Evolutionary conservation across 2,329 filamentous ascomycete genomes (phyloP).

Genomic region (Parascedosporium putredinis): DNA sequence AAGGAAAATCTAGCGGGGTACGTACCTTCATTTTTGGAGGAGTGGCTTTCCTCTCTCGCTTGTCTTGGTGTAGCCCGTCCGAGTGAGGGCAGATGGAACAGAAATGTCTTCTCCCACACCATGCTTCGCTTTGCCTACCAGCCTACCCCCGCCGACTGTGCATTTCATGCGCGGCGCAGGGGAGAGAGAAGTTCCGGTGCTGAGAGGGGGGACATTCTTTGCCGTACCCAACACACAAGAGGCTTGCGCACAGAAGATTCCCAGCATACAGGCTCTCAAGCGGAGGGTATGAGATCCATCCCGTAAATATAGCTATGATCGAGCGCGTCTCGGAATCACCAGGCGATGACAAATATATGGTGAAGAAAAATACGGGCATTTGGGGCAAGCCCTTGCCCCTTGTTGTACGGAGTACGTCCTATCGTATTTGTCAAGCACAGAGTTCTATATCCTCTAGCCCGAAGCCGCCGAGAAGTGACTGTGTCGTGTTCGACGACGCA

Average conservation of each 20-base stretch:
- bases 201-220: not conserved
- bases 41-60: not conserved
- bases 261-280: not conserved
- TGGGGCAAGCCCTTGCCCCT: no score
- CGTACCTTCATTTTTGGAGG: no score
- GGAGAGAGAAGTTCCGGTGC: not conserved
- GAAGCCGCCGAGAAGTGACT: not conserved
- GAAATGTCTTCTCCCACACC: not conserved
- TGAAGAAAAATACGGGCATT: no score
- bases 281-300: not conserved
- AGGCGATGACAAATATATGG: not conserved
- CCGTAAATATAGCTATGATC: not conserved
- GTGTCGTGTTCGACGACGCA: not conserved
- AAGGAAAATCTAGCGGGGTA: not conserved
- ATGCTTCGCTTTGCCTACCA: no score
- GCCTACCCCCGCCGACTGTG: not conserved
- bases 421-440: not conserved
- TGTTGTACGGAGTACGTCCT: no score
- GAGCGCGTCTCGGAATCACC: not conserved
- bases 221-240: not conserved
- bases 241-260: not conserved
- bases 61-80: no score
- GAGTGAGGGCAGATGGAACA: not conserved
- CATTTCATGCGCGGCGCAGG: not conserved
- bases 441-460: not conserved